Base-by-base conservation (phyloP, 371 early-diverging fungal species). In the Quaeritorhiza haematococci region DNA sequence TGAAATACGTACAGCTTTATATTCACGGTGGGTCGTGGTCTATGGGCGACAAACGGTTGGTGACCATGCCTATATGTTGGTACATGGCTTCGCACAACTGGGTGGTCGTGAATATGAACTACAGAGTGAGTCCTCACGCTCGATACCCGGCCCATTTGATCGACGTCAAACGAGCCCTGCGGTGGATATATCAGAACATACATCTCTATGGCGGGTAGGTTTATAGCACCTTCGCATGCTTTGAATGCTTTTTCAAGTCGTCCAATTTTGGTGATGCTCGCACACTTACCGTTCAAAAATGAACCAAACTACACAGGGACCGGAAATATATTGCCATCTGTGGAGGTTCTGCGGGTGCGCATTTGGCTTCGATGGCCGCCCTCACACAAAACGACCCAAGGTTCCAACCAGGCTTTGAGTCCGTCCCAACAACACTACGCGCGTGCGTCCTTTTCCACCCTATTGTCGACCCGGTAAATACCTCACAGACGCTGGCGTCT, bases 361-460 rank as follows among this genome's bases (percentile, higher is more conserved):
- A 88, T 59, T 61, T 87, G 32, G 82, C 86, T 3, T 67, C 85
- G 4, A 67, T 87, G 69, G 61, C 78, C 27, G 82, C 86, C 10
- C 55, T 89, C 48, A 87, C 88, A 13, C 70, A 71, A 4, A 86
- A 85, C 58, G 70, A 76, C 28, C 69, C 76, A 4, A 59, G 73
- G 52, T 87, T 73, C 49, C 89, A 89, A 51, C 81, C 83, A 32
- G 87, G 86, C 23, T 89, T 86, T 58, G 89, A 87, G 51, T 30
- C 63, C 2, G 78, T 83, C 1, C 86, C 87, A 61, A 87, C 88
- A 0, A 62, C 74, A 26, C 79, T 87, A 0, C 79, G 77, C 47
- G 71, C 71, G 1, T 58, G 57, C 35, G 54, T 67, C 4, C 33
- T 57, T 23, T 52, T 67, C 46, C 56, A 51, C 43, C 59, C 55